Conservation (phyloP, 176 grass and related monocot species). For the Thinopyrum elongatum region DNA sequence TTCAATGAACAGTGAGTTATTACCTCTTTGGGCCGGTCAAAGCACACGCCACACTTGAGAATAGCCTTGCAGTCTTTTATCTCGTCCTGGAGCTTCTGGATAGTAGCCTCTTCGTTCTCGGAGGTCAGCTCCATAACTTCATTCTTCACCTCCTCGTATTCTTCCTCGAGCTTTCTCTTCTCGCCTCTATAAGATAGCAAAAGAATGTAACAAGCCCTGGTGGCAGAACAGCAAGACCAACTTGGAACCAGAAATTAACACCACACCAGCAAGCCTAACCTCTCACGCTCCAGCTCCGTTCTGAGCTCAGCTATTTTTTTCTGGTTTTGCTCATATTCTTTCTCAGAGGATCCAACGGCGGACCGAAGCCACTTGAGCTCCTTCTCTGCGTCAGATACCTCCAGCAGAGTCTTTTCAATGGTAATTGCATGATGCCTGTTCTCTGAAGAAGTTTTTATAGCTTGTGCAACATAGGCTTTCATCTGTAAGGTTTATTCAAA, state of each 20-base stretch:
- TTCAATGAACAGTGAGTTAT: slow-evolving; percentile 33
- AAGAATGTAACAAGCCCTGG: slow-evolving; percentile 1
- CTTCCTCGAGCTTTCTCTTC: slow-evolving; percentile 79
- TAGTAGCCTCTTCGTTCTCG: slow-evolving; percentile 76
- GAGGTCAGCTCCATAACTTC: slow-evolving; percentile 83
- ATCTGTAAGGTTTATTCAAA: slow-evolving; percentile 51
- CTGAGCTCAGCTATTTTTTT: slow-evolving; percentile 77
- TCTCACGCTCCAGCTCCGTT: slow-evolving; percentile 74
- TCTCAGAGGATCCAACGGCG: slow-evolving; percentile 61
- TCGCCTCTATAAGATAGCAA: slow-evolving; percentile 37
- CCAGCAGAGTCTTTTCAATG: slow-evolving; percentile 60
- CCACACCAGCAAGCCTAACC: slow-evolving; percentile 37
- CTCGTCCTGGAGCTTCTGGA: slow-evolving; percentile 92
- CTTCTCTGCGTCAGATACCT: slow-evolving; percentile 79
- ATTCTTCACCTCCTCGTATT: slow-evolving; percentile 76
- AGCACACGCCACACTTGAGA: slow-evolving; percentile 96
- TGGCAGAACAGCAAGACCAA: slow-evolving; percentile 4
- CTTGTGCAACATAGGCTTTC: slow-evolving; percentile 68
- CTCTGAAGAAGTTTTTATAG: slow-evolving; percentile 71
- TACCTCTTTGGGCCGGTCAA: slow-evolving; percentile 98
- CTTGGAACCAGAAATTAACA: slow-evolving; percentile 9
- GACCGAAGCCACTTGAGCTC: slow-evolving; percentile 83
- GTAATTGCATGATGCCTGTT: slow-evolving; percentile 67
- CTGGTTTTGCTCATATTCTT: slow-evolving; percentile 83
- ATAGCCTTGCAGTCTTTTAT: slow-evolving; percentile 96